These are phyloP conservation scores for Bathelium albidoporum DNA, from an alignment of 495 filamentous ascomycete species.

Conservation along the genomic window DNA sequence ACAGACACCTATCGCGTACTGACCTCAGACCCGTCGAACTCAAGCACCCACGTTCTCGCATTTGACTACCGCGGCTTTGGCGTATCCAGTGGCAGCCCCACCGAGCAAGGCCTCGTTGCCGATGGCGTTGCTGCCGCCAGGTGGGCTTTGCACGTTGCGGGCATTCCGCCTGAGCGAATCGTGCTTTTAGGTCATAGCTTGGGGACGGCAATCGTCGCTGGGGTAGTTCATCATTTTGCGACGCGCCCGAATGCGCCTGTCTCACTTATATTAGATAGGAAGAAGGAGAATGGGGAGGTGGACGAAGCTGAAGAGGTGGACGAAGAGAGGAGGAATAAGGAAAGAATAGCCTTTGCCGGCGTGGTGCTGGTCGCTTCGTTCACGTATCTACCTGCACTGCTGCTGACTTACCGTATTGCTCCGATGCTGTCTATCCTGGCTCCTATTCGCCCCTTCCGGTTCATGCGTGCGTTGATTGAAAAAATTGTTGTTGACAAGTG, in stretches of 20 bases:
- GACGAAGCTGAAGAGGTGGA: neutral
- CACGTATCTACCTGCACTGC: slow-evolving; percentile 57
- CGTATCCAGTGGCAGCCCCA: slow-evolving; percentile 64
- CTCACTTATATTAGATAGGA: neutral
- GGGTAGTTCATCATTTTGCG: slow-evolving; percentile 57
- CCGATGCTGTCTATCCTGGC: slow-evolving; percentile 71
- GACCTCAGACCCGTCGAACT: slow-evolving; percentile 26
- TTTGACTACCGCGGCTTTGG: slow-evolving; percentile 92
- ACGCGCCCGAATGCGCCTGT: slow-evolving; percentile 18
- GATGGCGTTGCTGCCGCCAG: slow-evolving; percentile 64
- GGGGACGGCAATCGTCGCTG: slow-evolving; percentile 73
- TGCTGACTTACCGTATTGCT: slow-evolving; percentile 60
- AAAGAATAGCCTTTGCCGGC: slow-evolving; percentile 45
- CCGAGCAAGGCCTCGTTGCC: slow-evolving; percentile 69
- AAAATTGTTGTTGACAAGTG: slow-evolving; percentile 45
- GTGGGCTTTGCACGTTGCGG: slow-evolving; percentile 55
- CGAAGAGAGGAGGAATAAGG: neutral
- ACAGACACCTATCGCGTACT: slow-evolving; percentile 42
- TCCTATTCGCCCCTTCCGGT: slow-evolving; percentile 53
- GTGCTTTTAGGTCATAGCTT: slow-evolving; percentile 80
- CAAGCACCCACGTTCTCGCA: slow-evolving; percentile 53
- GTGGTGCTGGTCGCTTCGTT: slow-evolving; percentile 73
- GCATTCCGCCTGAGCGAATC: slow-evolving; percentile 60
- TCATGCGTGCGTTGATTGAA: slow-evolving; percentile 35
- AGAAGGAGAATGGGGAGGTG: neutral